Percentiles rank a stretch among this genome's conserved stretches.
Conservation (phyloP, 2,329 filamentous ascomycete genomes). For the Claviceps fusiformis region DNA sequence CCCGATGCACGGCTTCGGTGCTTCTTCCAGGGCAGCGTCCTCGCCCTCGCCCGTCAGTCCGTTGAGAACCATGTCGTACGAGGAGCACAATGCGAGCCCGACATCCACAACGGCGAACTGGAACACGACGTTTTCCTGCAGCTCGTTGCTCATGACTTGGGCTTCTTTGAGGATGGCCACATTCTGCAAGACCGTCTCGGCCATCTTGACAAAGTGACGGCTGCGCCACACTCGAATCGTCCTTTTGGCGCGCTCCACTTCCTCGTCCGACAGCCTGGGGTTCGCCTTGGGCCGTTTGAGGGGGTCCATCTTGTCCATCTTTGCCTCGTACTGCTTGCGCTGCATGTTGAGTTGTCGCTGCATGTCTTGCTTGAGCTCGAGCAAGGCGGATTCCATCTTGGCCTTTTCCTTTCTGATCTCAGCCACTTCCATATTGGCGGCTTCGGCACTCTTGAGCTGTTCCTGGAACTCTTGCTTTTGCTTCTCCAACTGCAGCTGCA, state of each 20-base stretch:
- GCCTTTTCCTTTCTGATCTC: slow-evolving; percentile 72
- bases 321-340: slow-evolving; percentile 70
- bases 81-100: slow-evolving; percentile 80
- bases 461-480: slow-evolving; percentile 75
- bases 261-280: slow-evolving; percentile 54
- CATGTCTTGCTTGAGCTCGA: slow-evolving; percentile 74
- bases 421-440: slow-evolving; percentile 63
- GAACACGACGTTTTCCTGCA: slow-evolving; percentile 85
- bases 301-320: slow-evolving; percentile 63
- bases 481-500: slow-evolving; percentile 70
- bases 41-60: slow-evolving; percentile 76
- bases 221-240: slow-evolving; percentile 65
- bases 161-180: slow-evolving; percentile 85
- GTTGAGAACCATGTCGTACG: slow-evolving; percentile 92
- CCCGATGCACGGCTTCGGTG: slow-evolving; percentile 79
- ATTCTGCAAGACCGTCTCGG: slow-evolving; percentile 78
- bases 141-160: slow-evolving; percentile 93
- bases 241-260: slow-evolving; percentile 55
- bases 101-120: slow-evolving; percentile 87
- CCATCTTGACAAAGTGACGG: slow-evolving; percentile 84
- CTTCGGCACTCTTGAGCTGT: slow-evolving; percentile 62
- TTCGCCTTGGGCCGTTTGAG: slow-evolving; percentile 47
- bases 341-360: slow-evolving; percentile 73
- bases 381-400: slow-evolving; percentile 71
- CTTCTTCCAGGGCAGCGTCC: slow-evolving; percentile 66